Percentiles rank a stretch among this genome's conserved stretches.
These are phyloP conservation scores for Auxenochlorella pyrenoidosa DNA, from an alignment of 139 green algal species.

Conservation along the genomic window DNA sequence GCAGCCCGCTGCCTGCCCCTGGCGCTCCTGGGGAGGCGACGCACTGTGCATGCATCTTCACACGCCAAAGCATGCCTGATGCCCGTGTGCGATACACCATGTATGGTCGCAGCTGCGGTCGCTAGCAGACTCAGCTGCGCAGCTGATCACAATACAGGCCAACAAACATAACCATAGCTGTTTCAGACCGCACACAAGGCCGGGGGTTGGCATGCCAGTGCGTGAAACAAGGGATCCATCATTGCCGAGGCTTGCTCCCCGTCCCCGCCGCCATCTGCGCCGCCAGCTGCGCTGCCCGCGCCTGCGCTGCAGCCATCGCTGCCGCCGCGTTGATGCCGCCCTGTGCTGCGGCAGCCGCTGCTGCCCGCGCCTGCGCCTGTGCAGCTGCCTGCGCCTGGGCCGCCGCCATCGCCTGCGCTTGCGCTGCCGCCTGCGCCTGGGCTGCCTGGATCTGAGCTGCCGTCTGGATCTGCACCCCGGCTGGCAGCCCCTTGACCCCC, in stretches of 20 bases:
- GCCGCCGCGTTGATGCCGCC: neutral
- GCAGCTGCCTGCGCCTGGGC: conserved; percentile 8
- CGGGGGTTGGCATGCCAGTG: too few species aligned
- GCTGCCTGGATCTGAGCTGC: neutral
- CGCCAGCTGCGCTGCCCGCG: neutral
- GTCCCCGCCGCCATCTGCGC: neutral
- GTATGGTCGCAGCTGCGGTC: too few species aligned
- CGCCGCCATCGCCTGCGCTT: neutral
- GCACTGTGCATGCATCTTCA: too few species aligned
- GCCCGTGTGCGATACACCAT: too few species aligned
- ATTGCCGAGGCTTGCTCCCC: neutral
- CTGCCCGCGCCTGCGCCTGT: neutral
- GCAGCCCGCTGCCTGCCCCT: too few species aligned
- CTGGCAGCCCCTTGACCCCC: neutral
- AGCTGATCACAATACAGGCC: too few species aligned
- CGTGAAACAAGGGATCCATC: too few species aligned
- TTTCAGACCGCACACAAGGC: too few species aligned
- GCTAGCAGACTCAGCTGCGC: too few species aligned
- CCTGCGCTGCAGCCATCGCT: conserved; percentile 16
- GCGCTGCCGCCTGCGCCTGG: neutral
- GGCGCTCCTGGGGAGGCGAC: too few species aligned
- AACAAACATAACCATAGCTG: too few species aligned
- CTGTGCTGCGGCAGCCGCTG: neutral
- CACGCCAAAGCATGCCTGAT: too few species aligned
- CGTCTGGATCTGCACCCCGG: neutral